phyloP scores from a whole-genome alignment of 1,284 basidiomycete genomes.

The Irpex lacteus region DNA sequence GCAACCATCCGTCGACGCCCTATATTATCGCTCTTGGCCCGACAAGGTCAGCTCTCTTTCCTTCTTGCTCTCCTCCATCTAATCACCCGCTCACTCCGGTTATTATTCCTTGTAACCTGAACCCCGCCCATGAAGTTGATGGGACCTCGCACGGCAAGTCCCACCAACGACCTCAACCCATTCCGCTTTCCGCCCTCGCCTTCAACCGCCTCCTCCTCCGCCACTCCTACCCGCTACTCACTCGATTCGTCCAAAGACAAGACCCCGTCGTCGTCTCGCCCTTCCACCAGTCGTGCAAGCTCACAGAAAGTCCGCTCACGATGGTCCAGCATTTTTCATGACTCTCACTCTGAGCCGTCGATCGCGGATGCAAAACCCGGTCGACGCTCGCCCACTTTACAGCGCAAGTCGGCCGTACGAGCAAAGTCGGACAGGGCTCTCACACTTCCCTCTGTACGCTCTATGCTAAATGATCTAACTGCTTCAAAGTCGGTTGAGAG shows the following conservation, averaged over 20 bases:
- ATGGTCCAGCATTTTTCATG: slow-evolving; percentile 21
- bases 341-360: slow-evolving; percentile 23
- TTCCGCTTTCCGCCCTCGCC: slow-evolving; percentile 24
- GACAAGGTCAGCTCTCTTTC: slow-evolving; percentile 12
- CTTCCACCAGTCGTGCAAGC: slow-evolving; percentile 20
- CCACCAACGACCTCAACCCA: slow-evolving; percentile 24
- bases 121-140: slow-evolving; percentile 21
- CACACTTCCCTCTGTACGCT: slow-evolving; percentile 26
- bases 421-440: slow-evolving; percentile 26
- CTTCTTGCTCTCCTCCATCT: slow-evolving; percentile 10
- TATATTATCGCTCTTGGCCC: slow-evolving; percentile 6
- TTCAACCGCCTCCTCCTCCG: slow-evolving; percentile 20
- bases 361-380: slow-evolving; percentile 26
- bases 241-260: slow-evolving; percentile 20
- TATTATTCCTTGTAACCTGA: slow-evolving; percentile 4
- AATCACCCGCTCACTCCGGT: slow-evolving; percentile 8
- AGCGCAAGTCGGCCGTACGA: slow-evolving; percentile 20
- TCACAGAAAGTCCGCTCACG: slow-evolving; percentile 22
- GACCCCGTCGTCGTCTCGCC: slow-evolving; percentile 17
- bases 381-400: slow-evolving; percentile 19
- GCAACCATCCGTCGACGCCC: not conserved
- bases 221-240: slow-evolving; percentile 20
- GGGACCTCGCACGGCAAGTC: slow-evolving; percentile 26
- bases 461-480: slow-evolving; percentile 23
- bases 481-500: slow-evolving; percentile 26